phyloP scores from a whole-genome alignment of 2,329 filamentous ascomycete species.

The Penicillium sclerotiorum region DNA sequence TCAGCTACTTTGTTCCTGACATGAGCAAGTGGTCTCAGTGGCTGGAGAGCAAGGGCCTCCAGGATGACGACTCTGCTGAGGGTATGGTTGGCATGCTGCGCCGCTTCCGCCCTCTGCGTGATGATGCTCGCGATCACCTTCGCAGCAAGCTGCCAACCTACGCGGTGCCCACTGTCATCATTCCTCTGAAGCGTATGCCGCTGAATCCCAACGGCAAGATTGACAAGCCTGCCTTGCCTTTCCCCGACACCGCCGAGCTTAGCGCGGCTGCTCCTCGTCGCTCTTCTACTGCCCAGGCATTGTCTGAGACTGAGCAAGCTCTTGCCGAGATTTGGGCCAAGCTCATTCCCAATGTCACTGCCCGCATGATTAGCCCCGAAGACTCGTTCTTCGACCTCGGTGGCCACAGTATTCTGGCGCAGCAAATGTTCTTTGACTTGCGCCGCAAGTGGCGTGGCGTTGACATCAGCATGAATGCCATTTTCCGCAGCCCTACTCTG shows the following conservation, averaged over 20 bases:
- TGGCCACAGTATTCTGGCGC: conserved; percentile 78
- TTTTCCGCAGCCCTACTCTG: conserved; percentile 69
- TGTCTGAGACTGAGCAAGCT: conserved; percentile 62
- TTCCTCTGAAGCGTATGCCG: conserved; percentile 71
- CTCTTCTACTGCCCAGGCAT: conserved; percentile 51
- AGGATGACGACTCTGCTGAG: conserved; percentile 55
- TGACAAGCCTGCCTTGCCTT: conserved; percentile 76
- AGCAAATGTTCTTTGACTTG: conserved; percentile 75
- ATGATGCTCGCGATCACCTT: conserved; percentile 67
- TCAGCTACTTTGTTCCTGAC: conserved; percentile 89
- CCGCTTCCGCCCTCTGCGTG: conserved; percentile 63
- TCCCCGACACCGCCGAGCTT: conserved; percentile 73
- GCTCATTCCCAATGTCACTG: conserved; percentile 68
- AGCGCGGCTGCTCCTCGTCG: conserved; percentile 57
- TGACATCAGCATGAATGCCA: conserved; percentile 69
- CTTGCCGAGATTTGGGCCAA: conserved; percentile 74
- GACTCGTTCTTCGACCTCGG: conserved; percentile 76
- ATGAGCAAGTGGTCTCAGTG: conserved; percentile 71
- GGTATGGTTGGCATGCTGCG: conserved; percentile 59
- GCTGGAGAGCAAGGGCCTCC: conserved; percentile 58
- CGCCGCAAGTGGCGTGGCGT: conserved; percentile 63
- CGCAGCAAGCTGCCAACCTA: conserved; percentile 72
- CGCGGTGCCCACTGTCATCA: conserved; percentile 73
- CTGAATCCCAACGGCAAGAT: conserved; percentile 87
- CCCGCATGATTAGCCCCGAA: conserved; percentile 67